These are phyloP conservation scores for Vitis riparia DNA, from an alignment of 164 flowering plant genomes.

Conservation along the genomic window DNA sequence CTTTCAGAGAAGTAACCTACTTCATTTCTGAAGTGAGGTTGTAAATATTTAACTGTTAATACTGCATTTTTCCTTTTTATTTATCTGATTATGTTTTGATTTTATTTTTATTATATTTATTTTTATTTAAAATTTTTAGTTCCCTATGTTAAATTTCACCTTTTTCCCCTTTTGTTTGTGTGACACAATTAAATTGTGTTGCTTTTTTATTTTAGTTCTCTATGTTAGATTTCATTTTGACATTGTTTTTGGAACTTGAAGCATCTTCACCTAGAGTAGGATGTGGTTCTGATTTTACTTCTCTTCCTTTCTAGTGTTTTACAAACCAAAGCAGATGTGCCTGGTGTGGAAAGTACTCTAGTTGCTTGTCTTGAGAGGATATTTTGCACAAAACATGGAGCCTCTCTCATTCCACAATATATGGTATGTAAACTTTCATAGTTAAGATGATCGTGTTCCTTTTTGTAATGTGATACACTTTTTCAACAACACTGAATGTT, in stretches of 20 bases:
- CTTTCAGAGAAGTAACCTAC: too few species aligned
- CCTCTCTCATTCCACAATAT: slow-evolving; percentile 70
- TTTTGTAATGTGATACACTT: too few species aligned
- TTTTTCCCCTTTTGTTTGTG: too few species aligned
- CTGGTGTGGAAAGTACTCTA: slow-evolving; percentile 58
- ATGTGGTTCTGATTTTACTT: neutral
- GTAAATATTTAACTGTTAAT: too few species aligned
- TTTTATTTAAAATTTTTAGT: too few species aligned
- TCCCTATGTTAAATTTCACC: too few species aligned
- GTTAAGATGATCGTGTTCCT: too few species aligned
- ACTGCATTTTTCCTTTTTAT: too few species aligned
- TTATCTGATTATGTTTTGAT: too few species aligned
- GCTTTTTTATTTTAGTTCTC: slow-evolving; percentile 1
- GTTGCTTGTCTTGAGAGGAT: slow-evolving; percentile 77
- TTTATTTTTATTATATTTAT: too few species aligned
- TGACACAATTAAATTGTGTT: neutral
- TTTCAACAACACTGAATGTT: too few species aligned
- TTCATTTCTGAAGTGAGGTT: too few species aligned
- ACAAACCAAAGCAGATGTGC: slow-evolving; percentile 54
- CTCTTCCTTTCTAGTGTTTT: slow-evolving; percentile 49
- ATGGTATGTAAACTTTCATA: slow-evolving; percentile 49
- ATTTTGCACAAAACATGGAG: slow-evolving; percentile 74
- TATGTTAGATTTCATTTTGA: slow-evolving; percentile 3
- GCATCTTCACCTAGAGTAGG: neutral
- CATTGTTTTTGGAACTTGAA: slow-evolving; percentile 10